Evolutionary conservation across 805 yeast species (phyloP).

Genomic region (Metschnikowia bowlesiae): DNA sequence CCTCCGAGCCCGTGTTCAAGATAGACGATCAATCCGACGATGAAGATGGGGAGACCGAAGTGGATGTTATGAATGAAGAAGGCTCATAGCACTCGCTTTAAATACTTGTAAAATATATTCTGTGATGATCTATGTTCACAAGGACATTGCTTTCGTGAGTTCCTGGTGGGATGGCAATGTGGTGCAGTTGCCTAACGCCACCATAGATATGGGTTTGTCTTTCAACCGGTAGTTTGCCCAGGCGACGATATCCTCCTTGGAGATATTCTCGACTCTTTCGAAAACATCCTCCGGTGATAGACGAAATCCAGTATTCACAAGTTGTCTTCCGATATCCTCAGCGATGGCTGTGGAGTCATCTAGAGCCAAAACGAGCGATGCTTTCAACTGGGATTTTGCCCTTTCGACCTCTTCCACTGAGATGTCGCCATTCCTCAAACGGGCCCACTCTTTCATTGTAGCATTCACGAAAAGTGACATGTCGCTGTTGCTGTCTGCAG

Average conservation of each 20-base stretch:
- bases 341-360: constrained; percentile 96
- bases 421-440: constrained; percentile 74
- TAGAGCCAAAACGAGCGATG: constrained; percentile 78
- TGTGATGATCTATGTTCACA: constrained; percentile 6
- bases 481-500: constrained; percentile 69
- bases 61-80: constrained; percentile 18
- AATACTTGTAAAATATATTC: not conserved
- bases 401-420: constrained; percentile 85
- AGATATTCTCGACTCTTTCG: constrained; percentile 69
- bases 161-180: constrained; percentile 66
- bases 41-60: constrained; percentile 31
- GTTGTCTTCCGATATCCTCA: constrained; percentile 96
- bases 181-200: constrained; percentile 82
- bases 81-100: constrained; percentile 3
- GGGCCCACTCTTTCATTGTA: constrained; percentile 81
- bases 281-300: constrained; percentile 72
- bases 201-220: constrained; percentile 78
- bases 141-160: constrained; percentile 40
- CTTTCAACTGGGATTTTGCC: constrained; percentile 92
- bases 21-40: constrained; percentile 29
- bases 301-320: constrained; percentile 87
- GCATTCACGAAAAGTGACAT: constrained; percentile 68
- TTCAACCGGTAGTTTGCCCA: constrained; percentile 85
- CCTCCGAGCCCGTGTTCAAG: constrained; percentile 55
- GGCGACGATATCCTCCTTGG: constrained; percentile 70